Percentiles rank a stretch among this genome's conserved stretches.
Conservation (phyloP, 371 early-diverging fungal species). For the Dentiscutata heterogama region DNA sequence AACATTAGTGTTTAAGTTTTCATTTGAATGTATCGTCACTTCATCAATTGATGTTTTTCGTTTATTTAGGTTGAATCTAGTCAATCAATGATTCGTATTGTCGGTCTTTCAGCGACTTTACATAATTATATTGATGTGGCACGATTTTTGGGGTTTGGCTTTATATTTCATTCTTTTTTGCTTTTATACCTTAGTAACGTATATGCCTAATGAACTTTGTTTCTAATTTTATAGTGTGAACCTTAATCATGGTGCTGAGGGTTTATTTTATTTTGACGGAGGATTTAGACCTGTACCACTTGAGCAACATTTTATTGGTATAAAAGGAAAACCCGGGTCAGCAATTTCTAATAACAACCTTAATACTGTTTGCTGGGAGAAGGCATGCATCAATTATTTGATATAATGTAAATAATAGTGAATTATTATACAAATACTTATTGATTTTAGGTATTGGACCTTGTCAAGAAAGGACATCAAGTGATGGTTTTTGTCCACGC, state of each 20-base stretch:
- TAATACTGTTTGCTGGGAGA: constrained; percentile 90
- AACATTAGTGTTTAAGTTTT: not conserved
- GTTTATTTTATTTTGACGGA: constrained; percentile 96
- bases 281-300: constrained; percentile 96
- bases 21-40: not conserved
- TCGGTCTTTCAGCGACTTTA: constrained; percentile 99
- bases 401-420: not conserved
- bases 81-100: constrained; percentile 96
- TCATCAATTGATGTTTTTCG: not conserved
- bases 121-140: constrained; percentile 99
- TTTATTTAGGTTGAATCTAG: constrained; percentile 78
- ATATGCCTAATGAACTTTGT: not conserved
- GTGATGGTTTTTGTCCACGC: constrained; percentile 99
- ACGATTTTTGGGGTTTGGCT: constrained; percentile 80
- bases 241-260: constrained; percentile 70
- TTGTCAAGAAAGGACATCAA: constrained; percentile 90
- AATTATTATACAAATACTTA: not conserved
- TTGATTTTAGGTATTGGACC: constrained; percentile 54
- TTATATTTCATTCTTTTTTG: not conserved
- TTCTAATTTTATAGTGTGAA: constrained; percentile 73
- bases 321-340: constrained; percentile 90
- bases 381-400: constrained; percentile 57
- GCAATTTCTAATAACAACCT: constrained; percentile 71
- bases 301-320: constrained; percentile 94
- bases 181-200: not conserved